phyloP scores from a whole-genome alignment of 2,329 filamentous ascomycete genomes.

The Ophiostoma himal-ulmi region DNA sequence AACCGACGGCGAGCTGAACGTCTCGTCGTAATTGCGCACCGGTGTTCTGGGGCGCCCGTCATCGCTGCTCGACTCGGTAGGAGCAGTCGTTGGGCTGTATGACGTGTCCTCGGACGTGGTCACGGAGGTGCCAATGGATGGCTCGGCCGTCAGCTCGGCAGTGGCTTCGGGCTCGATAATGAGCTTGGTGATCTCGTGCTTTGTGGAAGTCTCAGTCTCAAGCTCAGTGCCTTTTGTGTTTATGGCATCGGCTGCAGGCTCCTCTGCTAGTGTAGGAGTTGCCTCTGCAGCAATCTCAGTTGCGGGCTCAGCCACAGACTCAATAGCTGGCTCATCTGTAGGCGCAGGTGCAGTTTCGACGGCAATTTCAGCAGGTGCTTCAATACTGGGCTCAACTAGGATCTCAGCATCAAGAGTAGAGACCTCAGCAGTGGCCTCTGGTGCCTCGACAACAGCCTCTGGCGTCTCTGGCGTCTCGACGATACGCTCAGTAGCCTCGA shows the following conservation, averaged over 20 bases:
- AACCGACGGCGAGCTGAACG: slow-evolving; percentile 7
- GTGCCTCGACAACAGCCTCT: neutral
- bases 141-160: neutral
- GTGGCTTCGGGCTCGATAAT: neutral
- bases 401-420: neutral
- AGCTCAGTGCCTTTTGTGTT: neutral
- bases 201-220: neutral
- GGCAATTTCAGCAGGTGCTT: neutral
- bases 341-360: neutral
- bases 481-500: neutral
- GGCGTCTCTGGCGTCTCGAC: neutral
- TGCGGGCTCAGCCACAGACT: neutral
- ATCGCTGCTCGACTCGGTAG: neutral
- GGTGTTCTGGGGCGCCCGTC: neutral
- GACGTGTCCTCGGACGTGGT: neutral
- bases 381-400: neutral
- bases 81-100: neutral
- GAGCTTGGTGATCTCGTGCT: neutral
- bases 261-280: slow-evolving; percentile 1
- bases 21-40: neutral
- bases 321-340: neutral
- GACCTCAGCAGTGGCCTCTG: neutral
- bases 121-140: neutral
- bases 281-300: neutral
- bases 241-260: neutral